Conservation (phyloP, 805 yeast genomes). For the Starmerella apis region DNA sequence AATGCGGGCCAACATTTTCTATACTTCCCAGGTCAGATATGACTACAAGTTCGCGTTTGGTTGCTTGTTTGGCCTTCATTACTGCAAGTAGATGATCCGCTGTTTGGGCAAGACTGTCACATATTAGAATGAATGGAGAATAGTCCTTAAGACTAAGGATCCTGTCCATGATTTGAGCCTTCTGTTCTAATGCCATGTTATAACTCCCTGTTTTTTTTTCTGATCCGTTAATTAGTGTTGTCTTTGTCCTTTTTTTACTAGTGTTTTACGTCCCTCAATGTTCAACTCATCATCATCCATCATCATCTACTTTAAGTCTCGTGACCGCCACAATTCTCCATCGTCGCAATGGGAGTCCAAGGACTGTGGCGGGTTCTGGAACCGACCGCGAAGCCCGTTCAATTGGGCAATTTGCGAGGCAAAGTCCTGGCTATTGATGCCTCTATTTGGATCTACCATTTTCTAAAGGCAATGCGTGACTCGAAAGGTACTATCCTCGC, state of each 20-base stretch:
- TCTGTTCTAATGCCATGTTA: constrained; percentile 23
- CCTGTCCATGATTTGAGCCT: constrained; percentile 48
- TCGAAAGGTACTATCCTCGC: constrained; percentile 64
- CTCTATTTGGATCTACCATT: constrained; percentile 96
- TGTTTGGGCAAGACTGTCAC: constrained; percentile 65
- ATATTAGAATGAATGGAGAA: constrained; percentile 59
- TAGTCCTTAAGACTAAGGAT: constrained; percentile 58
- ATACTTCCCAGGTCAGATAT: constrained; percentile 60
- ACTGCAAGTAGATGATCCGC: constrained; percentile 49
- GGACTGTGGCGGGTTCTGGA: constrained; percentile 87
- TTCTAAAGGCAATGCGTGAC: constrained; percentile 87
- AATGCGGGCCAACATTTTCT: constrained; percentile 40
- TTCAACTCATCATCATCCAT: neutral
- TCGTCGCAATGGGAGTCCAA: constrained; percentile 81
- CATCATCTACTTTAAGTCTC: neutral
- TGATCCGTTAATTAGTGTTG: too few species aligned
- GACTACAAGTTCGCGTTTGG: constrained; percentile 2
- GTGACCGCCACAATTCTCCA: constrained; percentile 3
- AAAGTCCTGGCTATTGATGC: constrained; percentile 90
- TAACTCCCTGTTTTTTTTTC: neutral
- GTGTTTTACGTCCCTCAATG: too few species aligned
- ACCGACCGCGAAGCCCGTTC: constrained; percentile 81
- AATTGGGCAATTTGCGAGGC: constrained; percentile 71
- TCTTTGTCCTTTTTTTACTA: too few species aligned
- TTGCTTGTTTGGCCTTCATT: constrained; percentile 37